Evolutionary conservation across 495 filamentous ascomycete species (phyloP).

Genomic region (Trichoderma asperelloides): DNA sequence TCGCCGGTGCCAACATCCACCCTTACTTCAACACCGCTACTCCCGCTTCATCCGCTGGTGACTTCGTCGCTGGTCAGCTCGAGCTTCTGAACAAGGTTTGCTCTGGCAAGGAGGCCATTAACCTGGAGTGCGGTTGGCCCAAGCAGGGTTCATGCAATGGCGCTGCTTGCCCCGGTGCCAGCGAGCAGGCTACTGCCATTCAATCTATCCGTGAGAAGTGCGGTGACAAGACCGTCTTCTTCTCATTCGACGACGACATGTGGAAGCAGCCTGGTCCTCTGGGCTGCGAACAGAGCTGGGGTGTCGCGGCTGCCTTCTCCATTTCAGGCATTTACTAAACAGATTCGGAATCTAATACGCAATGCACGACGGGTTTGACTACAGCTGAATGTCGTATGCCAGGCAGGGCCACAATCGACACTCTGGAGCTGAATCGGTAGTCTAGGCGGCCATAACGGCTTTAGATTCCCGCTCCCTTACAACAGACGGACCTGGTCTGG

Average conservation of each 20-base stretch:
- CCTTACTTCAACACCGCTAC: slow-evolving; percentile 80
- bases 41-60: slow-evolving; percentile 54
- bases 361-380: background rate
- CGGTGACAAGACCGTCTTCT: slow-evolving; percentile 58
- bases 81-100: slow-evolving; percentile 57
- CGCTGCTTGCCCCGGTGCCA: slow-evolving; percentile 53
- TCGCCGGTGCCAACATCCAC: slow-evolving; percentile 78
- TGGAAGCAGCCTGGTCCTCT: slow-evolving; percentile 72
- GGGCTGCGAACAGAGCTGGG: slow-evolving; percentile 75
- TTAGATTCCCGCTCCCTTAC: background rate
- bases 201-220: slow-evolving; percentile 45
- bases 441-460: background rate
- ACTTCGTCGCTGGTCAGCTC: slow-evolving; percentile 61
- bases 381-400: background rate
- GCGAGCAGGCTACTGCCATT: slow-evolving; percentile 66
- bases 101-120: slow-evolving; percentile 53
- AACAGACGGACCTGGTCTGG: background rate
- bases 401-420: background rate
- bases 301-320: slow-evolving; percentile 29
- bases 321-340: background rate
- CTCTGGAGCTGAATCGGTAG: slow-evolving; percentile 1
- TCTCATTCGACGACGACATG: slow-evolving; percentile 67
- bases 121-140: slow-evolving; percentile 92
- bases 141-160: slow-evolving; percentile 59
- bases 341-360: background rate